Conservation (phyloP, 352 stramenopile species). For the Peronospora destructor region DNA sequence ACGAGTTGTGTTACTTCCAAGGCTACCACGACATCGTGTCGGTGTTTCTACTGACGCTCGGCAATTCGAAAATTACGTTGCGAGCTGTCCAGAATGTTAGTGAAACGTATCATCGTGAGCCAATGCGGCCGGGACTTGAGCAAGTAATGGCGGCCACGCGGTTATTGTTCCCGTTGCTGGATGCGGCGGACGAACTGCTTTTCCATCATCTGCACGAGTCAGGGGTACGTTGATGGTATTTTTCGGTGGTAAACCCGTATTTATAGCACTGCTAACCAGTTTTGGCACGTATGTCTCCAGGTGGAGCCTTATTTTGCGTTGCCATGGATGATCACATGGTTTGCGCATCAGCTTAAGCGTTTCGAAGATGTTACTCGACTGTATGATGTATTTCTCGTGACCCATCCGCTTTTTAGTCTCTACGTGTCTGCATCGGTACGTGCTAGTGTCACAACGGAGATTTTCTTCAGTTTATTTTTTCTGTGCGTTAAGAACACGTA, state of each 20-base stretch:
- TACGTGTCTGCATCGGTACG: conserved; percentile 83
- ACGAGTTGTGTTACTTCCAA: conserved; percentile 79
- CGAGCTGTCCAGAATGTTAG: conserved; percentile 69
- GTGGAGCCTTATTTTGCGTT: conserved; percentile 92
- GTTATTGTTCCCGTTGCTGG: conserved; percentile 63
- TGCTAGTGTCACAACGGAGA: not conserved
- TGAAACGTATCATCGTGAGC: conserved; percentile 84
- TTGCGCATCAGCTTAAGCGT: conserved; percentile 87
- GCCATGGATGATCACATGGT: conserved; percentile 93
- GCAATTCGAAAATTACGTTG: conserved; percentile 56
- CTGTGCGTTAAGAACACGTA: not conserved
- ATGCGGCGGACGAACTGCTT: conserved; percentile 53
- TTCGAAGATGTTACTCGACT: conserved; percentile 85
- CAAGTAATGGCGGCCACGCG: conserved; percentile 57
- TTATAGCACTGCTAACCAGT: conserved; percentile 24
- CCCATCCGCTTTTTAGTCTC: conserved; percentile 88
- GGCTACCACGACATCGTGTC: conserved; percentile 92
- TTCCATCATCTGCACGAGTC: conserved; percentile 58
- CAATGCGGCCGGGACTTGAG: conserved; percentile 82
- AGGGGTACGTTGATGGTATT: conserved; percentile 29
- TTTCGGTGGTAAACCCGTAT: not conserved
- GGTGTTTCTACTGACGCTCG: conserved; percentile 74
- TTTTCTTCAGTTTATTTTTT: not conserved
- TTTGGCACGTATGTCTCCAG: conserved; percentile 28
- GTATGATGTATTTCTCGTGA: conserved; percentile 91